Evolutionary conservation across 2,329 filamentous ascomycete species (phyloP), one percentile per base, ranked within the genome.

Genomic region (Parascedosporium putredinis): DNA sequence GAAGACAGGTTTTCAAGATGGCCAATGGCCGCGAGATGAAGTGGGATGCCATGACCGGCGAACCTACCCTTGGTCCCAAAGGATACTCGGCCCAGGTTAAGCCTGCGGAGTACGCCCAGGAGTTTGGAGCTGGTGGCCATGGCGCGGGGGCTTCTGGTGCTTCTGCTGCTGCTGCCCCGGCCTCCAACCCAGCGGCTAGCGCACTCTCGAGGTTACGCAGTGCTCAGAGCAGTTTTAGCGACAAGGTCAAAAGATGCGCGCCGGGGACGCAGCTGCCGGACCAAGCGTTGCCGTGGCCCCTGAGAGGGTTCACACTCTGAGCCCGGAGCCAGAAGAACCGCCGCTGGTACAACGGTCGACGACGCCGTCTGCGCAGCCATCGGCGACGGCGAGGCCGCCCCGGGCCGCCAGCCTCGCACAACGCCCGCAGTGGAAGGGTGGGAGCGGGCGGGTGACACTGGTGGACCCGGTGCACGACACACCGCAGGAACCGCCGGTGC

Each of bases 381-480:
- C 31, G 31, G 16, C 45, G 31, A 38, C 45, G 24, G 18, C 34
- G 9, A 34, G 34, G 23, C 47, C 38, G 25, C 48, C 42, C 10
- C 20, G 48, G 27, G 23, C 34, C 7, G 33, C 42, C 25, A 45
- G 48, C 24, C 31, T 50, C 10, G 10, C 16, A 18, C 18, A 60
- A 47, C 70, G 73, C 20, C 79, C 81, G 4, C 73, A 81, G 51
- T 89, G 86, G 86, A 83, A 81, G 57, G 85, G 85, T 16, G 79
- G 81, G 33, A 88, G 81, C 60, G 86, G 86, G 24, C 78, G 85
- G 55, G 74, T 74, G 38, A 70, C 76, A 31, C 71, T 87, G 50
- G 75, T 86, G 29, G 73, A 75, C 42, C 81, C 84, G 3, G 74
- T 87, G 33, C 74, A 71, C 58, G 83, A 87, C 59, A 77, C 78